phyloP scores from a whole-genome alignment of 768 basidiomycete genomes.

The Amanita rubescens region DNA sequence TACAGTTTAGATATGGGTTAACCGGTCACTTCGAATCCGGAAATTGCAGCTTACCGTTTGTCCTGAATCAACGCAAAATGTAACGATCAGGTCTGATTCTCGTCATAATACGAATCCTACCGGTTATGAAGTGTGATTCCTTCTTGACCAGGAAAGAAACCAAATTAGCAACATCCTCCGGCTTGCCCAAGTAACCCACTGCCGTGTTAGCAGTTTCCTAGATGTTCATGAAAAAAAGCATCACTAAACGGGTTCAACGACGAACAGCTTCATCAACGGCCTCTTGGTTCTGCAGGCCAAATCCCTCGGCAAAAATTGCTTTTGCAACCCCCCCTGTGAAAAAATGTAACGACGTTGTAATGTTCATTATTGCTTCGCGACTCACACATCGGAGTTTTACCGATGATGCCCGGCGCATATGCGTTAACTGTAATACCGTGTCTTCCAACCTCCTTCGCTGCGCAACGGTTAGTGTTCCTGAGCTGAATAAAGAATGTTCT shows the following conservation, averaged over 20 bases:
- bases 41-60: conserved; percentile 1
- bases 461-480: background rate
- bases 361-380: background rate
- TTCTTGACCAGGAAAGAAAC: conserved; percentile 27
- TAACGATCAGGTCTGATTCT: too few relatives aligned
- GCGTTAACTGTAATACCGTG: conserved; percentile 25
- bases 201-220: background rate
- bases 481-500: background rate
- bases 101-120: conserved; percentile 7
- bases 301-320: background rate
- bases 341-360: background rate
- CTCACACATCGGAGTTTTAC: conserved; percentile 1
- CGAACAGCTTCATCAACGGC: conserved; percentile 1
- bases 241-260: background rate
- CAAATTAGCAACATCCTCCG: conserved; percentile 23
- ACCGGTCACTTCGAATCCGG: background rate
- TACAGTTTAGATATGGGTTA: background rate
- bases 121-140: conserved; percentile 24
- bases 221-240: background rate
- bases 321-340: background rate
- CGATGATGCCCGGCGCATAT: conserved; percentile 20
- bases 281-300: background rate
- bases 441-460: conserved; percentile 17
- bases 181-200: conserved; percentile 11
- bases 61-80: background rate